Percentiles rank a stretch among this genome's conserved stretches.
phyloP scores from a whole-genome alignment of 2,329 filamentous ascomycete genomes.

The Cordyceps tenuipes region DNA sequence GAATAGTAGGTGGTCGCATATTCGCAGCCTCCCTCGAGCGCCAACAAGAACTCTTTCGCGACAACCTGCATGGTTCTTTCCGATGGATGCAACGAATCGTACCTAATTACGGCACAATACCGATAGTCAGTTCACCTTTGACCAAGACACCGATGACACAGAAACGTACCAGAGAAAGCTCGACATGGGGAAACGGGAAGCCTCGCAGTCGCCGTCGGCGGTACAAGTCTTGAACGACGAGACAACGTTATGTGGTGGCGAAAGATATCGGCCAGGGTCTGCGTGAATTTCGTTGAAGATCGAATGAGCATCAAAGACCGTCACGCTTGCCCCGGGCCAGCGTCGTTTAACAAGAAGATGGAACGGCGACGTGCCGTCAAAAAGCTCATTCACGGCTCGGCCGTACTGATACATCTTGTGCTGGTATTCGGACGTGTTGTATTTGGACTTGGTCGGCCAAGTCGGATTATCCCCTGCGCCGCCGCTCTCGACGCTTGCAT shows the following conservation, averaged over 20 bases:
- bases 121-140: background rate
- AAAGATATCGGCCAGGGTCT: slow-evolving; percentile 52
- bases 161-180: slow-evolving; percentile 56
- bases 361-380: slow-evolving; percentile 41
- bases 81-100: slow-evolving; percentile 64
- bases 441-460: slow-evolving; percentile 37
- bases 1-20: slow-evolving; percentile 23
- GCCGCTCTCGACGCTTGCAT: slow-evolving; percentile 33
- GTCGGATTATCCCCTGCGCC: slow-evolving; percentile 34
- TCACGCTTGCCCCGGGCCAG: slow-evolving; percentile 52
- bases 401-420: slow-evolving; percentile 40
- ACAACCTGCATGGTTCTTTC: slow-evolving; percentile 45
- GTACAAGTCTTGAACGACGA: slow-evolving; percentile 49
- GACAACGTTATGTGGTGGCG: slow-evolving; percentile 53
- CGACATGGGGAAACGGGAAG: slow-evolving; percentile 36
- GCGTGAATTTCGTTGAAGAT: slow-evolving; percentile 58
- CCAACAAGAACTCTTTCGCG: slow-evolving; percentile 32
- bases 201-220: slow-evolving; percentile 25
- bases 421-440: slow-evolving; percentile 39
- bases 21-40: slow-evolving; percentile 30
- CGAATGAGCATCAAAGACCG: slow-evolving; percentile 58
- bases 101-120: slow-evolving; percentile 22
- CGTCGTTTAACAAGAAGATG: slow-evolving; percentile 34
- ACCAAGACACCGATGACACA: background rate
- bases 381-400: slow-evolving; percentile 39